Evolutionary conservation across 2,329 filamentous ascomycete genomes (phyloP), one percentile per base, ranked within the genome.

Genomic region (Chaetomium strumarium): DNA sequence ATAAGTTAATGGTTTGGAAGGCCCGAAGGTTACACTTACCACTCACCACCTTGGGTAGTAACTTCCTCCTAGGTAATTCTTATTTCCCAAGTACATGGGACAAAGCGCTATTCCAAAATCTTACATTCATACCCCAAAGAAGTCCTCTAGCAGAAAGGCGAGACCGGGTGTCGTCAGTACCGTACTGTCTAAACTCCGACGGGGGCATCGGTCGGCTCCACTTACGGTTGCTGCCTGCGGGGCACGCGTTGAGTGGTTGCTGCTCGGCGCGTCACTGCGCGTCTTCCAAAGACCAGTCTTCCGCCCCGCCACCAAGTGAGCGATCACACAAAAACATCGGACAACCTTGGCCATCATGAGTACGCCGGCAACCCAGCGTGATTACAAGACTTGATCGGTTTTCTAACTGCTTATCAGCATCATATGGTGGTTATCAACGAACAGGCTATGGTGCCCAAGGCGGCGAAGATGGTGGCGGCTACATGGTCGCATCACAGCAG

Each of bases 401-500:
- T 16, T 33, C 41, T 55, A n/a, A 55, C 49, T 14, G 5, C 38
- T 13, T 16, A 14, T 31, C 54, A 77, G 71, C 73, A 70, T 74
- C 75, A 58, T 80, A 79, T 71, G 72, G 69, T 55, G 72, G 72
- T 60, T 79, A 73, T 67, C 59, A 68, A 60, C 73, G 70, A 64
- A 67, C 71, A n/a, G 64, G 69, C 55, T 80, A 78, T 63, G 78
- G 78, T 60, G 76, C 71, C 55, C 72, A 77, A 61, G 79, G 78
- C 58, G 80, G 75, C 64, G 79, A 80, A 53, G 79, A 81, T 61
- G 79, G 76, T 42, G 82, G 82, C 59, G 82, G 82, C 50, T 85
- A 84, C 70, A 72, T 84, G 55, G 75, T 76, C 52, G 80, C 77
- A 55, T 83, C 81, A 6, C 82, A 85, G 66, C 70, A 73, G 59